Evolutionary conservation across 192 early-diverging fungal species (phyloP), one percentile per base, ranked within the genome.

Genomic region (Rhizophagus clarus): DNA sequence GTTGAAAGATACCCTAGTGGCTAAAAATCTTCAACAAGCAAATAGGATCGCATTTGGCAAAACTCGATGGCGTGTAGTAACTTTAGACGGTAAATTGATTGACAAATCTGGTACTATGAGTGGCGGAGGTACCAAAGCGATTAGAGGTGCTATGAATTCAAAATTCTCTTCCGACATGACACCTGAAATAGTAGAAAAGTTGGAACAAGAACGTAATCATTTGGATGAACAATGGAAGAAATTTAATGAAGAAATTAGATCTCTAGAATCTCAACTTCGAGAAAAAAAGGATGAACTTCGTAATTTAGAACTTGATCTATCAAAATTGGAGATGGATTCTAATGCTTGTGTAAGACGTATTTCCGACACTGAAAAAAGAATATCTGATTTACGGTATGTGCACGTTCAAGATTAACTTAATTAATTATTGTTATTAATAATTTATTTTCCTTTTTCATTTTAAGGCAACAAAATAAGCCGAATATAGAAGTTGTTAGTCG

Each of bases 51-150:
- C 98, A 0, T 99, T 91, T 80, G 93, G 94, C n/a, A 76, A 78
- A 37, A 87, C 86, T 31, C 90, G 96, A n/a, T 94, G 91, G 88
- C 90, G 97, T 37, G 97, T 99, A 9, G 98, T 99, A 7, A 99
- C 96, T 1, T 82, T 99, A 56, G 94, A 94, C 68, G 97, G 98
- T 3, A 89, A 95, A 68, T 83, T 99, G 64, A 95, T 99, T 74
- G 97, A 98, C 76, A 90, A 89, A 28, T 91, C 92, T 8, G 97
- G 98, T 81, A 93, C 97, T 9, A 96, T 99, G 95, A 92, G 91
- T 42, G 97, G 97, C 77, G 98, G 97, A 68, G 97, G 97, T 26
- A 89, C 79, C 15, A 87, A 88, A 67, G 89, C 92, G 0, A 84
- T 85, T 10, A 89, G 92, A 17, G 98, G 98, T 14, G 95, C 92